Conservation (phyloP, 2,329 filamentous ascomycete genomes). For the Colletotrichum sp. region DNA sequence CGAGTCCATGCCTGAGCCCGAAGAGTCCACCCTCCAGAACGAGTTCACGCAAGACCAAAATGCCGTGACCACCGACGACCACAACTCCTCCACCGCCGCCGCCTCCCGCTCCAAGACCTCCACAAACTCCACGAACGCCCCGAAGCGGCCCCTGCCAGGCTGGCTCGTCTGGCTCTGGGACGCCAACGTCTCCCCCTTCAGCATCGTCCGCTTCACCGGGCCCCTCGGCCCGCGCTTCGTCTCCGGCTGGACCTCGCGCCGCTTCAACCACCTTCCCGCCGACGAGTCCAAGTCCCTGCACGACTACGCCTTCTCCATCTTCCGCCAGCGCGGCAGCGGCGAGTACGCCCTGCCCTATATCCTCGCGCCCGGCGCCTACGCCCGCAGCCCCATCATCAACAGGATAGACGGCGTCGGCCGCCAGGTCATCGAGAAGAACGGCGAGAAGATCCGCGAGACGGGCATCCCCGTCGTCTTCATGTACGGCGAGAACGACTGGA, state of each 20-base stretch:
- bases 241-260: conserved; percentile 91
- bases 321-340: conserved; percentile 88
- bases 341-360: conserved; percentile 95
- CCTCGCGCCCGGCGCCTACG: conserved; percentile 91
- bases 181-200: conserved; percentile 94
- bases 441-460: conserved; percentile 48
- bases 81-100: conserved; percentile 26
- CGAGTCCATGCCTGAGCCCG: conserved; percentile 79
- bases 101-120: conserved; percentile 36
- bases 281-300: conserved; percentile 86
- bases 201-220: conserved; percentile 84
- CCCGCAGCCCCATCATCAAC: conserved; percentile 84
- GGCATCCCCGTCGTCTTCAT: conserved; percentile 88
- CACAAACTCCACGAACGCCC: conserved; percentile 37
- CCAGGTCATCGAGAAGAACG: conserved; percentile 53
- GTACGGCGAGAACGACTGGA: conserved; percentile 99
- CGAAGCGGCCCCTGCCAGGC: conserved; percentile 69
- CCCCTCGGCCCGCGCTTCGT: conserved; percentile 91
- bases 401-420: conserved; percentile 86
- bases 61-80: conserved; percentile 49
- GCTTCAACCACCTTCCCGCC: conserved; percentile 86
- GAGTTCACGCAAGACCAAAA: conserved; percentile 82
- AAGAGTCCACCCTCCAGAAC: conserved; percentile 73
- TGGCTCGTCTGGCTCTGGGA: conserved; percentile 98
- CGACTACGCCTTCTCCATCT: conserved; percentile 92